Percentiles rank a stretch among this genome's conserved stretches.
Evolutionary conservation across 2,329 filamentous ascomycete genomes (phyloP).

Genomic region (Westerdykella sp.): DNA sequence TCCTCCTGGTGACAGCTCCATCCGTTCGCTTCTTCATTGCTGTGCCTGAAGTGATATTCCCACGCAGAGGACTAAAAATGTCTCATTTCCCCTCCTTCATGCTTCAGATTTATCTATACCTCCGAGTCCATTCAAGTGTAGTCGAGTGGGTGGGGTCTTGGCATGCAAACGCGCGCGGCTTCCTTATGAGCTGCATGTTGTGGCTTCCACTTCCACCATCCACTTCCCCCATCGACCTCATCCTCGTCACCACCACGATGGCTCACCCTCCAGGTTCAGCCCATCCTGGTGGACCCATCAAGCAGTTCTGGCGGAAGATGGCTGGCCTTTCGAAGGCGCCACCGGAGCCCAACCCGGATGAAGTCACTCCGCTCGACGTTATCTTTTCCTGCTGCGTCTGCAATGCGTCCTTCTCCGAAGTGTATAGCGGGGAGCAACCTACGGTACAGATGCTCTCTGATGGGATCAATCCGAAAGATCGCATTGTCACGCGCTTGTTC

Average conservation of each 20-base stretch:
- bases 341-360: constrained; percentile 14
- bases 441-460: constrained; percentile 35
- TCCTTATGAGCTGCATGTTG: too few species aligned
- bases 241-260: not conserved
- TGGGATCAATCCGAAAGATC: constrained; percentile 31
- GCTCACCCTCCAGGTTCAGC: too few species aligned
- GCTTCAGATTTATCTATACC: not conserved
- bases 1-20: not conserved
- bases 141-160: constrained; percentile 14
- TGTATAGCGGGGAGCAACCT: constrained; percentile 38
- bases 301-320: too few species aligned
- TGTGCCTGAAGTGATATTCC: too few species aligned
- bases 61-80: too few species aligned
- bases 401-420: constrained; percentile 40
- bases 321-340: constrained; percentile 5
- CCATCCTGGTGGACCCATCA: too few species aligned
- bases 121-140: not conserved
- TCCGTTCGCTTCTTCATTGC: not conserved
- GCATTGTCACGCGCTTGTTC: constrained; percentile 42
- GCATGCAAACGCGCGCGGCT: constrained; percentile 8
- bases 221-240: constrained; percentile 2
- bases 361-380: constrained; percentile 36
- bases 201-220: not conserved
- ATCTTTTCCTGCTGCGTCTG: constrained; percentile 47
- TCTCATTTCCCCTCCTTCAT: too few species aligned